These are phyloP conservation scores for Spiromastix sp. DNA, from an alignment of 2,329 filamentous ascomycete species.

Conservation along the genomic window DNA sequence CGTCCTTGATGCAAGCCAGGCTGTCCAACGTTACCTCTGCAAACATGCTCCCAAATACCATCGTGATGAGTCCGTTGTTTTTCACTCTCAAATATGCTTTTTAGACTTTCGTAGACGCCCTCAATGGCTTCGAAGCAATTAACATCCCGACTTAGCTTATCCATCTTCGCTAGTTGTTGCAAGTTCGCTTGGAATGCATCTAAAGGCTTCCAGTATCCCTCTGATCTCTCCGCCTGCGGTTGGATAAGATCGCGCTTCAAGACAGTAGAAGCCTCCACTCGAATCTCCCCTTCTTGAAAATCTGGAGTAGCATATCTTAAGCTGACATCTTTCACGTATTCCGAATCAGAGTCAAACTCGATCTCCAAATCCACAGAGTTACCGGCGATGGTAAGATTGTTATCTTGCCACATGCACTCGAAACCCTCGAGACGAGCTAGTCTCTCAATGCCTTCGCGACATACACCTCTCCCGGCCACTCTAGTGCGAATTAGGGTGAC, in stretches of 20 bases:
- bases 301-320: conserved; percentile 33
- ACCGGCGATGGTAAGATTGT: conserved; percentile 36
- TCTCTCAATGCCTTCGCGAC: conserved; percentile 33
- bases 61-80: conserved; percentile 20
- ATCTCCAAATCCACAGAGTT: conserved; percentile 38
- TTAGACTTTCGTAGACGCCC: conserved; percentile 31
- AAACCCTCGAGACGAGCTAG: conserved; percentile 34
- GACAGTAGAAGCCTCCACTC: conserved; percentile 33
- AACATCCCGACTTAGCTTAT: conserved; percentile 33
- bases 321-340: conserved; percentile 33
- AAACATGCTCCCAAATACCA: conserved; percentile 29
- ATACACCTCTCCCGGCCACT: conserved; percentile 33
- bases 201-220: conserved; percentile 26
- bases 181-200: conserved; percentile 33
- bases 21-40: conserved; percentile 30
- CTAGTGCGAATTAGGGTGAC: conserved; percentile 29
- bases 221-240: conserved; percentile 20
- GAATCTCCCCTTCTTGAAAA: conserved; percentile 28
- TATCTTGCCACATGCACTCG: conserved; percentile 37
- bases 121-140: conserved; percentile 39
- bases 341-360: conserved; percentile 30
- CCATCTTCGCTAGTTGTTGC: conserved; percentile 33
- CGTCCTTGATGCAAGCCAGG: conserved; percentile 30
- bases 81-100: conserved; percentile 34
- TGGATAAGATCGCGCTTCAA: conserved; percentile 31